A percentile compares a stretch with the other conserved stretches of the same genome.
These are phyloP conservation scores for Termitomyces eurrhizus DNA, from an alignment of 768 basidiomycete genomes.

Conservation along the genomic window DNA sequence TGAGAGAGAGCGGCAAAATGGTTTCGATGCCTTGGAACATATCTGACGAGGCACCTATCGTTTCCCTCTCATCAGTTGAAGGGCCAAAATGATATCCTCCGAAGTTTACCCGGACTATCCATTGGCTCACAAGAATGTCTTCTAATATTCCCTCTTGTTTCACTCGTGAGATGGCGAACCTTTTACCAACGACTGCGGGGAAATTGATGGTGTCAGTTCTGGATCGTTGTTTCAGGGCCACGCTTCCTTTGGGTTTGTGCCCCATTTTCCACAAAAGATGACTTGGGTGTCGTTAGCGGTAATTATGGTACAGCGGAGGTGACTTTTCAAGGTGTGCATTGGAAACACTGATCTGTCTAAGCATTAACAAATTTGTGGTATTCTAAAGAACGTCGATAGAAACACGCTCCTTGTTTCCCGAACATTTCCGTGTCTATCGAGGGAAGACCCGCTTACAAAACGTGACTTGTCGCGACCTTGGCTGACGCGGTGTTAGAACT, in stretches of 20 bases:
- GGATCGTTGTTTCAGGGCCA: background rate
- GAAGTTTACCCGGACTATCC: background rate
- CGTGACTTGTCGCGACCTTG: background rate
- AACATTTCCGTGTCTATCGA: constrained; percentile 5
- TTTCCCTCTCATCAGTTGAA: background rate
- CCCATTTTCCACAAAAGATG: background rate
- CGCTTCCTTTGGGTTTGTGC: background rate
- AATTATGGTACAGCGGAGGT: constrained; percentile 1
- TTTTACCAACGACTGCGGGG: background rate
- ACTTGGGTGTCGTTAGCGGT: background rate
- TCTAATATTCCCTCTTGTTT: background rate
- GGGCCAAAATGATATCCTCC: background rate
- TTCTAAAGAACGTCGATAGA: background rate
- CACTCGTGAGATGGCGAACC: background rate
- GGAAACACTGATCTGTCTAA: background rate
- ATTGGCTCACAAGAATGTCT: background rate
- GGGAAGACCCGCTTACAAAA: background rate
- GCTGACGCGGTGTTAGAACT: background rate
- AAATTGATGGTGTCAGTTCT: background rate
- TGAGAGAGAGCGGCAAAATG: background rate
- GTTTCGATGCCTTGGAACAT: background rate
- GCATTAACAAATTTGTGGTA: background rate
- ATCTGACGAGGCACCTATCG: background rate
- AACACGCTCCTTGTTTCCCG: background rate
- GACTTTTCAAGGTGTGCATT: background rate